Percentiles rank a stretch among this genome's conserved stretches.
phyloP scores from a whole-genome alignment of 306 rosid genomes.

The Vicia faba region DNA sequence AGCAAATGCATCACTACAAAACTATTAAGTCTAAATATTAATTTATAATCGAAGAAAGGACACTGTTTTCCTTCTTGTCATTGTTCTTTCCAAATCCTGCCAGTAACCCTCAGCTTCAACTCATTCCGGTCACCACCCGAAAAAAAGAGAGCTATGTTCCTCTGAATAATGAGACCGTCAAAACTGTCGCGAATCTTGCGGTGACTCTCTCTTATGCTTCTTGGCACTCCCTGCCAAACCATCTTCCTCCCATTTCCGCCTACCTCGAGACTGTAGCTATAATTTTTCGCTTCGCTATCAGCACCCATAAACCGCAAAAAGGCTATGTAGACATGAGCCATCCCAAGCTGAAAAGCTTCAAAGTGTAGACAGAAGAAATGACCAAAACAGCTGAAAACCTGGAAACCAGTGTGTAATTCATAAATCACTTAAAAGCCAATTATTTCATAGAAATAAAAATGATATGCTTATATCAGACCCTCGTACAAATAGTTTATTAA shows the following conservation, averaged over 20 bases:
- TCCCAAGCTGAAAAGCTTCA: constrained; percentile 90
- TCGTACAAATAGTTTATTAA: constrained; percentile 19
- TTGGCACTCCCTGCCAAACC: constrained; percentile 90
- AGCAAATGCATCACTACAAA: constrained; percentile 41
- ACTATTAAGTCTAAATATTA: constrained; percentile 34
- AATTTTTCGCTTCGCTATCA: constrained; percentile 85
- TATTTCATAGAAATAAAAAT: background rate
- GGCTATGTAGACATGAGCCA: constrained; percentile 89
- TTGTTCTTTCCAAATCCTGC: constrained; percentile 94
- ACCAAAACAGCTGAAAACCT: constrained; percentile 94
- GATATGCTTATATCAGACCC: background rate
- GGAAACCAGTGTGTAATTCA: constrained; percentile 20
- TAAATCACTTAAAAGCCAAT: constrained; percentile 30
- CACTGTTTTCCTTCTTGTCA: constrained; percentile 33
- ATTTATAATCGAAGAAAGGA: constrained; percentile 28
- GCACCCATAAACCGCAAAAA: constrained; percentile 94
- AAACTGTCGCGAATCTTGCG: constrained; percentile 86
- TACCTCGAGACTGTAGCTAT: constrained; percentile 88
- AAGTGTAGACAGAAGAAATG: constrained; percentile 89
- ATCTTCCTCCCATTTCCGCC: constrained; percentile 94
- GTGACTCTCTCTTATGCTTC: constrained; percentile 89
- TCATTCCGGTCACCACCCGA: constrained; percentile 82
- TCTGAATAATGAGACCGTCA: constrained; percentile 87
- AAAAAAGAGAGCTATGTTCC: constrained; percentile 90
- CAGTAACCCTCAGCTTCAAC: constrained; percentile 79